Evolutionary conservation across 2,329 filamentous ascomycete species (phyloP).

Genomic region (Blastomyces emzantsi): DNA sequence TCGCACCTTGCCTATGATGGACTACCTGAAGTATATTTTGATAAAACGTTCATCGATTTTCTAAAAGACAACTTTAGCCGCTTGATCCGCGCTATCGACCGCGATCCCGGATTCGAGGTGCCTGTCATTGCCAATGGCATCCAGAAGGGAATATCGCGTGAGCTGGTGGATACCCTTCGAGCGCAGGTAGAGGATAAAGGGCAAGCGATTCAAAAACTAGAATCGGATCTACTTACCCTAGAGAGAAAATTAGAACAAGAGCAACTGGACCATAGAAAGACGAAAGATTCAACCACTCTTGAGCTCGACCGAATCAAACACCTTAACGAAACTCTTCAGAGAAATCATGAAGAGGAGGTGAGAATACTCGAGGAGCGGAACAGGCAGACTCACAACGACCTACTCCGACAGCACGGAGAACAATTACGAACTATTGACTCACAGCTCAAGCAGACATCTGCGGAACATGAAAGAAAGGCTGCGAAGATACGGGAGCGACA

Average conservation of each 20-base stretch:
- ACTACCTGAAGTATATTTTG: constrained; percentile 75
- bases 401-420: constrained; percentile 36
- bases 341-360: constrained; percentile 59
- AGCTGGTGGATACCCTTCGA: constrained; percentile 78
- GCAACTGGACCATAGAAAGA: constrained; percentile 59
- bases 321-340: constrained; percentile 62
- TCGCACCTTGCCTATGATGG: constrained; percentile 45
- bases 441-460: constrained; percentile 38
- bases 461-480: constrained; percentile 34
- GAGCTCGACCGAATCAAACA: constrained; percentile 53
- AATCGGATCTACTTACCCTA: constrained; percentile 46
- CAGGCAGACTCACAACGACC: constrained; percentile 33
- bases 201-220: constrained; percentile 48
- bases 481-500: constrained; percentile 33
- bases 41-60: constrained; percentile 80
- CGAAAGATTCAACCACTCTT: constrained; percentile 49
- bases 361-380: constrained; percentile 45
- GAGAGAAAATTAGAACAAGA: constrained; percentile 58
- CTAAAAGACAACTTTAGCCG: constrained; percentile 94
- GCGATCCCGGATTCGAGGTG: constrained; percentile 80
- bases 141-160: constrained; percentile 85
- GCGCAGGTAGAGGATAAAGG: constrained; percentile 67
- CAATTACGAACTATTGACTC: constrained; percentile 42
- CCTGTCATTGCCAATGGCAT: constrained; percentile 69
- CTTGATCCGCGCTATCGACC: constrained; percentile 73